phyloP scores from a whole-genome alignment of 2,329 filamentous ascomycete genomes.

The Cyclaneusma minus region DNA sequence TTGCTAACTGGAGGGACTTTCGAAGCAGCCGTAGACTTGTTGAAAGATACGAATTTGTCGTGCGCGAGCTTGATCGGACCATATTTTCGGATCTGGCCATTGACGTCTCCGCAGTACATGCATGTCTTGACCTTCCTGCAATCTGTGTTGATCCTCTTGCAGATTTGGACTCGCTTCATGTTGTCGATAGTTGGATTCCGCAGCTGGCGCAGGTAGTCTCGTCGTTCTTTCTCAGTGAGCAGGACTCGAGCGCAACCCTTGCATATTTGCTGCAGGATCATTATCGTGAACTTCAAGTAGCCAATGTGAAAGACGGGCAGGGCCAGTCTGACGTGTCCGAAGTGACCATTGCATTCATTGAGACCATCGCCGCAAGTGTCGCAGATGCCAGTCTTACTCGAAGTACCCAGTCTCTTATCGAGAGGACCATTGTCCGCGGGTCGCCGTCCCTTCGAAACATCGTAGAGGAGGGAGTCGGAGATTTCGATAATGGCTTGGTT shows the following conservation, averaged over 20 bases:
- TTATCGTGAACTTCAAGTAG: constrained; percentile 85
- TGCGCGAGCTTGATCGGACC: constrained; percentile 88
- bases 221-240: constrained; percentile 65
- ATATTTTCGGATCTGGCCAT: constrained; percentile 84
- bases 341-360: constrained; percentile 83
- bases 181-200: constrained; percentile 75
- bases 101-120: constrained; percentile 64
- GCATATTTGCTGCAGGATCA: constrained; percentile 88
- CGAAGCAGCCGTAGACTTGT: constrained; percentile 72
- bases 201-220: constrained; percentile 63
- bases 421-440: constrained; percentile 74
- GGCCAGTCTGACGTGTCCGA: constrained; percentile 81
- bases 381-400: constrained; percentile 67
- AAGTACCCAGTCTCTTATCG: constrained; percentile 77
- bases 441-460: constrained; percentile 64
- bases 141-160: constrained; percentile 77
- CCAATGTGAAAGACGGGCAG: constrained; percentile 92
- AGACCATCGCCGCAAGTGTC: constrained; percentile 70
- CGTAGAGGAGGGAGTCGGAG: constrained; percentile 86
- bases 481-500: constrained; percentile 92
- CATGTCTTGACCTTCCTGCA: constrained; percentile 79
- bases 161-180: constrained; percentile 64
- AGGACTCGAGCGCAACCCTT: constrained; percentile 82
- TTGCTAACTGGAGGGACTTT: constrained; percentile 76
- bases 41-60: constrained; percentile 80